Percentiles rank a stretch among this genome's conserved stretches.
phyloP scores from a whole-genome alignment of 1,284 basidiomycete genomes.

The Ceraceosorus bombacis region DNA sequence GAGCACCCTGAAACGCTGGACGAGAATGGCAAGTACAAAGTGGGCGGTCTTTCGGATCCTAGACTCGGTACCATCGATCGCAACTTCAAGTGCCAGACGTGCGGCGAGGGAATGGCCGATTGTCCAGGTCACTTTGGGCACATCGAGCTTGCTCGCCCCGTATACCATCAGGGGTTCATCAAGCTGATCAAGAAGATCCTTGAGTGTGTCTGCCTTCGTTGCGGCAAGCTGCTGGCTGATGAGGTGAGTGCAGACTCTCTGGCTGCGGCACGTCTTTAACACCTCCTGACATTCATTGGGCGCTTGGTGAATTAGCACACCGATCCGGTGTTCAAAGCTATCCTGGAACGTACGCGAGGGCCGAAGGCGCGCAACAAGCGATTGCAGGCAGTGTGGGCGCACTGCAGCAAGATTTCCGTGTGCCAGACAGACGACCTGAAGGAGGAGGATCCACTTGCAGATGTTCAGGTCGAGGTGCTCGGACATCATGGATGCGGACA shows the following conservation, averaged over 20 bases:
- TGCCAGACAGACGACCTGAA: slow-evolving; percentile 58
- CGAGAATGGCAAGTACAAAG: slow-evolving; percentile 73
- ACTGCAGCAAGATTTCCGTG: slow-evolving; percentile 43
- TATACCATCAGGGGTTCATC: slow-evolving; percentile 95
- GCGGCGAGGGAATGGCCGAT: slow-evolving; percentile 63
- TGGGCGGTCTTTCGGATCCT: slow-evolving; percentile 90
- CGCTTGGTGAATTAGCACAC: slow-evolving; percentile 16
- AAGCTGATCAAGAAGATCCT: slow-evolving; percentile 99
- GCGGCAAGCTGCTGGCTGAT: slow-evolving; percentile 94
- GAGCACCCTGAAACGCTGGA: slow-evolving; percentile 98
- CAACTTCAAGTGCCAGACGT: slow-evolving; percentile 99
- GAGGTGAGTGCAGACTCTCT: slow-evolving; percentile 20
- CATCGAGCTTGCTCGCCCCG: slow-evolving; percentile 90
- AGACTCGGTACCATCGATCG: slow-evolving; percentile 96
- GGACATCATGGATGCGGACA: slow-evolving; percentile 91
- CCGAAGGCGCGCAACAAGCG: slow-evolving; percentile 26
- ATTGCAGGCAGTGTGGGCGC: slow-evolving; percentile 46
- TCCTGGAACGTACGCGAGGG: neutral
- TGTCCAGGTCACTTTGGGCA: slow-evolving; percentile 95
- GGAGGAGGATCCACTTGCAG: slow-evolving; percentile 42
- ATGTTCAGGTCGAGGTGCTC: slow-evolving; percentile 51
- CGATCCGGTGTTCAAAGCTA: slow-evolving; percentile 33
- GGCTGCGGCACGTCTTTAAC: neutral
- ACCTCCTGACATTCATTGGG: neutral
- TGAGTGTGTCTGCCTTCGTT: slow-evolving; percentile 97